phyloP scores from a whole-genome alignment of 2,329 filamentous ascomycete genomes.

The Monosporascus sp. region DNA sequence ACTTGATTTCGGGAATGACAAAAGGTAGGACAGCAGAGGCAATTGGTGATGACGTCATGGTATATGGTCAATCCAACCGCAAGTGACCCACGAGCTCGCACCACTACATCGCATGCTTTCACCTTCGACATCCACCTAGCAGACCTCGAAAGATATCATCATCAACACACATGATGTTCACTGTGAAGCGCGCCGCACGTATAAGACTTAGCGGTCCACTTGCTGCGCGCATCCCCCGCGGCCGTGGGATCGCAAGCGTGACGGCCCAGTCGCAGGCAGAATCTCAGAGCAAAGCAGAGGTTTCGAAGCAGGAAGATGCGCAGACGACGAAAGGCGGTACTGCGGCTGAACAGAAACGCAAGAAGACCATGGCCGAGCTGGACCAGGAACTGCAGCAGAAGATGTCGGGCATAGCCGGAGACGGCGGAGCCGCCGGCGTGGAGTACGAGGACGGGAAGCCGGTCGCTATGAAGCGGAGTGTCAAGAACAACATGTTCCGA shows the following conservation, averaged over 20 bases:
- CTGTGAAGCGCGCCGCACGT: background rate
- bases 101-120: too few species aligned
- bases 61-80: too few species aligned
- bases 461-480: slow-evolving; percentile 66
- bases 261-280: background rate
- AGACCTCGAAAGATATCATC: background rate
- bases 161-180: background rate
- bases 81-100: too few species aligned
- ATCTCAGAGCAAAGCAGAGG: background rate
- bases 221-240: background rate
- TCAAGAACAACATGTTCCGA: slow-evolving; percentile 74
- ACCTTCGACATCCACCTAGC: background rate
- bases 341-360: slow-evolving; percentile 3
- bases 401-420: slow-evolving; percentile 63
- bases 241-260: background rate
- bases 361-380: slow-evolving; percentile 56
- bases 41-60: too few species aligned
- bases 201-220: background rate
- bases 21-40: too few species aligned
- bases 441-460: slow-evolving; percentile 73
- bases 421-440: slow-evolving; percentile 65
- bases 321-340: background rate
- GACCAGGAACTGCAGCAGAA: slow-evolving; percentile 64
- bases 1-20: too few species aligned
- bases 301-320: background rate